Conservation (phyloP, 257 asterid species). For the Leptodermis oblonga region DNA sequence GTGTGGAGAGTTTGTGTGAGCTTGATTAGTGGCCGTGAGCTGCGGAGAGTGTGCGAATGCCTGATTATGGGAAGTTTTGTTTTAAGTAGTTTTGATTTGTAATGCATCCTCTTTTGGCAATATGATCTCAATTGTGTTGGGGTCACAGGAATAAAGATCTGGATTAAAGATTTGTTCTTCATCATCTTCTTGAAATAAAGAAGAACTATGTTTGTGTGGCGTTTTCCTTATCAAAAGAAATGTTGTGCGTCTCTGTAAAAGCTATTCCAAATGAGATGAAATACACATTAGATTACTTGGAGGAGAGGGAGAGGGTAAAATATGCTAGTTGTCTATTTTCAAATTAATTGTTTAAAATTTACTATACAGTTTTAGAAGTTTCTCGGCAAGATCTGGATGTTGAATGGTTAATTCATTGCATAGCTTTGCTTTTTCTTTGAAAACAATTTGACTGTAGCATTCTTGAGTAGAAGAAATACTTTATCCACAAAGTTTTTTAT, state of each 20-base stretch:
- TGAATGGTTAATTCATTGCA: constrained; percentile 4
- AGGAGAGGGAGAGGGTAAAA: background rate
- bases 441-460: background rate
- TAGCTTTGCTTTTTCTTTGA: background rate
- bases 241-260: background rate
- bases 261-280: background rate
- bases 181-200: background rate
- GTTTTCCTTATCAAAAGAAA: background rate
- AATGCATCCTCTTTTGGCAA: background rate
- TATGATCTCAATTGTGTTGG: background rate
- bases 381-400: background rate
- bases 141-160: too few relatives aligned
- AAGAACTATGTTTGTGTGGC: background rate
- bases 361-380: background rate
- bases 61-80: background rate
- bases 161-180: background rate
- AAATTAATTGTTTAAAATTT: background rate
- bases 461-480: background rate
- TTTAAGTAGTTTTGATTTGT: background rate
- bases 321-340: too few relatives aligned
- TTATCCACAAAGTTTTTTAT: background rate
- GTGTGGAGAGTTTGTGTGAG: background rate
- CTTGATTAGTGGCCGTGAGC: background rate
- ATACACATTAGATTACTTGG: background rate
- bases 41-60: too few relatives aligned